A percentile compares a stretch with the other conserved stretches of the same genome.
phyloP scores from a whole-genome alignment of 1,284 basidiomycete genomes.

The Entoloma clypeatum region DNA sequence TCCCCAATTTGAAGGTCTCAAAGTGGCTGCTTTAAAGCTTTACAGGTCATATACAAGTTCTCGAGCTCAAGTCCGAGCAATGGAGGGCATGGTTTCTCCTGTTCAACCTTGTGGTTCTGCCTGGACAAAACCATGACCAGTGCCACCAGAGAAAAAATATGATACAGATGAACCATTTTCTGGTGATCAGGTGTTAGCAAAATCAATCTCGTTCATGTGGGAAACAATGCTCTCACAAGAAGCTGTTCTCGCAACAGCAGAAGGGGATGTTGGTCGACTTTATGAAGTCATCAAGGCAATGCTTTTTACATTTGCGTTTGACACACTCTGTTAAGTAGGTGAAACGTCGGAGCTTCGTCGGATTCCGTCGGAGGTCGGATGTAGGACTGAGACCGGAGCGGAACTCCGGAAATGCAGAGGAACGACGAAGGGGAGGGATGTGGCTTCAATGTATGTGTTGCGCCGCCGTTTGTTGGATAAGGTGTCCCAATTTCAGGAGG shows the following conservation, averaged over 20 bases:
- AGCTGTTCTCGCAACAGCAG: conserved; percentile 8
- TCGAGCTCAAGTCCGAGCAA: conserved; percentile 12
- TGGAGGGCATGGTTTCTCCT: conserved; percentile 7
- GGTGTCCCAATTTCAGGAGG: no score
- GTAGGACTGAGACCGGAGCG: no score
- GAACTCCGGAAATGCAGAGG: no score
- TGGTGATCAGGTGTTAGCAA: conserved; percentile 18
- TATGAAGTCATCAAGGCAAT: conserved; percentile 20
- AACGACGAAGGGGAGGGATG: no score
- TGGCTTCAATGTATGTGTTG: no score
- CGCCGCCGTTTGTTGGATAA: no score
- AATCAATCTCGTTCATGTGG: conserved; percentile 14
- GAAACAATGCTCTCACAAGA: conserved; percentile 15
- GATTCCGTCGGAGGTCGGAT: no score
- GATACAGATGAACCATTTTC: conserved; percentile 19
- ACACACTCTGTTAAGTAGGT: no score
- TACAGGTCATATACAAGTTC: conserved; percentile 15
- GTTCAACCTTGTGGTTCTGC: conserved; percentile 7
- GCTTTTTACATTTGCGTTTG: conserved; percentile 24
- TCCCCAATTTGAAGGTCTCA: conserved; percentile 19
- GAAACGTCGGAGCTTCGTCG: no score
- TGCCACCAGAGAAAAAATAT: conserved; percentile 11
- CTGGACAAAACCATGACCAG: conserved; percentile 13
- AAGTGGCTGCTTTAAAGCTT: conserved; percentile 12
- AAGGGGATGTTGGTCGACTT: conserved; percentile 16